A percentile compares a stretch with the other conserved stretches of the same genome.
Conservation (phyloP, 495 filamentous ascomycete species). For the Aspergillus ostianus region DNA sequence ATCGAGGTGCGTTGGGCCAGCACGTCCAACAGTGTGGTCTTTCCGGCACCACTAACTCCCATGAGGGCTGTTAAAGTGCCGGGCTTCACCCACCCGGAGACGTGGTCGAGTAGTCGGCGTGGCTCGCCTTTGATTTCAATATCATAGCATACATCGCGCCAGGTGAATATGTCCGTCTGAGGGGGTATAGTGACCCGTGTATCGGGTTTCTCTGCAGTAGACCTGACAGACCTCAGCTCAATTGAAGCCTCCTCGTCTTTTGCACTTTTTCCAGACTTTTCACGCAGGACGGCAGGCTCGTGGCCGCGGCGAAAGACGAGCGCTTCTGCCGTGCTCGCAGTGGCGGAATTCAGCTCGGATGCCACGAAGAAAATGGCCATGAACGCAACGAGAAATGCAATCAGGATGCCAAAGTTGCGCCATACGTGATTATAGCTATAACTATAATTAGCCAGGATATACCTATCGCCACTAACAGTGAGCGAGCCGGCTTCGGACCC, state of each 20-base stretch:
- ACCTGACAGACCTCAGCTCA: constrained; percentile 15
- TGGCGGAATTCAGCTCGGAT: constrained; percentile 34
- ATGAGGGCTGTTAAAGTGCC: constrained; percentile 67
- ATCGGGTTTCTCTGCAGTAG: constrained; percentile 27
- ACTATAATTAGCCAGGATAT: constrained; percentile 47
- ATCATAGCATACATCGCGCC: constrained; percentile 70
- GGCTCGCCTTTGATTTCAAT: constrained; percentile 60
- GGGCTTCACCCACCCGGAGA: constrained; percentile 66
- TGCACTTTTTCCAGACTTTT: constrained; percentile 41
- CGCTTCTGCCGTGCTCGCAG: constrained; percentile 32
- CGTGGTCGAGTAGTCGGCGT: constrained; percentile 59
- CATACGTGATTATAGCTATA: constrained; percentile 59
- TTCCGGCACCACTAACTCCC: constrained; percentile 63
- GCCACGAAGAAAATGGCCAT: constrained; percentile 45
- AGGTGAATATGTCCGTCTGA: constrained; percentile 65
- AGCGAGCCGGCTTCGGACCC: constrained; percentile 47
- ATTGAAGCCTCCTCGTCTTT: constrained; percentile 34
- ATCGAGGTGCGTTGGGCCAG: constrained; percentile 52
- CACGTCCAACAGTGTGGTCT: constrained; percentile 63
- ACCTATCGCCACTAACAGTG: constrained; percentile 49
- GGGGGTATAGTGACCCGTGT: constrained; percentile 38
- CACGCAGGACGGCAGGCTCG: constrained; percentile 19
- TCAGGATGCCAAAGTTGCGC: constrained; percentile 64
- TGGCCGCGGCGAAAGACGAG: constrained; percentile 36
- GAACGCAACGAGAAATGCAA: constrained; percentile 60